phyloP scores from a whole-genome alignment of 371 early-diverging fungal species.

The Mortierella sp. region DNA sequence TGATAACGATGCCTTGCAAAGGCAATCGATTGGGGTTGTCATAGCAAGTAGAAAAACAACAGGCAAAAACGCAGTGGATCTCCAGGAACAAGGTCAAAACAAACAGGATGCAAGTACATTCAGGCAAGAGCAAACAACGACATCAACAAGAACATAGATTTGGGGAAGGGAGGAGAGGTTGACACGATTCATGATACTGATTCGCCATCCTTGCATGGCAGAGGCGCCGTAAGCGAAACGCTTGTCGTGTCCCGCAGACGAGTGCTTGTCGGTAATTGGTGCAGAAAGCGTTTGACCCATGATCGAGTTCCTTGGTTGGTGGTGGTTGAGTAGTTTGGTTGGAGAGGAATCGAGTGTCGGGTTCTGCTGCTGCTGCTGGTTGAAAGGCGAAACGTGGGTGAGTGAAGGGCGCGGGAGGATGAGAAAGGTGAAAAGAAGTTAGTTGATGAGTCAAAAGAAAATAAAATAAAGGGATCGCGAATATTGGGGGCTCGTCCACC shows the following conservation, averaged over 20 bases:
- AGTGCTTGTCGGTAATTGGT: constrained; percentile 92
- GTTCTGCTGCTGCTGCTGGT: neutral
- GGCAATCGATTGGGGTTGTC: too few relatives aligned
- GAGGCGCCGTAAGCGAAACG: constrained; percentile 88
- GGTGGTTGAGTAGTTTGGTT: neutral
- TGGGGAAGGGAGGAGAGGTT: neutral
- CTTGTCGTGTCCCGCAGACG: constrained; percentile 77
- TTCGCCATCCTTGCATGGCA: constrained; percentile 98
- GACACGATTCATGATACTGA: constrained; percentile 75
- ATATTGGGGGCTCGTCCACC: too few relatives aligned
- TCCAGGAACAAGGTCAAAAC: constrained; percentile 1
- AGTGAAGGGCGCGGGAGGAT: neutral
- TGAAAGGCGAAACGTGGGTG: neutral
- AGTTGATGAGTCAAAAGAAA: neutral
- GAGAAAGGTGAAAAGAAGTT: constrained; percentile 4
- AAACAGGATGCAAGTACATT: neutral
- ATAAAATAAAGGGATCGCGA: neutral
- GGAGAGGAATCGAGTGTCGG: neutral
- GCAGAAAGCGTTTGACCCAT: constrained; percentile 98
- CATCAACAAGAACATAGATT: neutral
- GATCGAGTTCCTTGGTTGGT: constrained; percentile 18
- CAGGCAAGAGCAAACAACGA: constrained; percentile 7
- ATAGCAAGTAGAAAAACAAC: neutral
- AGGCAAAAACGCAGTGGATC: neutral
- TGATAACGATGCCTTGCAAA: too few relatives aligned